phyloP scores from a whole-genome alignment of 257 asterid species.

The Fraxinus quadrangulata region DNA sequence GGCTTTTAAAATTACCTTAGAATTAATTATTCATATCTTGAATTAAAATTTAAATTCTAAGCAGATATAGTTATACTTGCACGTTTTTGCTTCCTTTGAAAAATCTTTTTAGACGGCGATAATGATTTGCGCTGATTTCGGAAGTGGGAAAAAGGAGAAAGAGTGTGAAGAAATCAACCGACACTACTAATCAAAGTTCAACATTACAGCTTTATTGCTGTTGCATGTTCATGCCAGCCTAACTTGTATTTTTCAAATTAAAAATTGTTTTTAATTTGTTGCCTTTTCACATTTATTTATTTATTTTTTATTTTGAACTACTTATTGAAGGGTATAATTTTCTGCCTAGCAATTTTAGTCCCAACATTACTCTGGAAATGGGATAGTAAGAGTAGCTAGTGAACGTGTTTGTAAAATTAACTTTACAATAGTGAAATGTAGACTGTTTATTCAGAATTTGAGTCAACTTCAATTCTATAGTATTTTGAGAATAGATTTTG shows the following conservation, averaged over 20 bases:
- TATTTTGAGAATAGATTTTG: too few relatives aligned
- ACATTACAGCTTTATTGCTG: background rate
- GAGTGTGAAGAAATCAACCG: constrained; percentile 31
- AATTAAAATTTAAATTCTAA: background rate
- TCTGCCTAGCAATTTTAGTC: too few relatives aligned
- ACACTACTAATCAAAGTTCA: background rate
- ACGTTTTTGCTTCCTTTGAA: background rate
- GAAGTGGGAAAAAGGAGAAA: constrained; percentile 14
- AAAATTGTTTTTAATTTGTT: too few relatives aligned
- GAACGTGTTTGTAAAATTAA: too few relatives aligned
- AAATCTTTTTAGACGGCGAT: background rate
- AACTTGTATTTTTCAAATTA: background rate
- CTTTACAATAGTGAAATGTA: too few relatives aligned
- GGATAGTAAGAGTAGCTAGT: too few relatives aligned
- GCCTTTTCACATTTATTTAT: background rate
- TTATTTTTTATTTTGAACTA: too few relatives aligned
- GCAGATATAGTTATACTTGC: background rate
- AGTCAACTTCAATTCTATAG: too few relatives aligned
- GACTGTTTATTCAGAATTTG: too few relatives aligned
- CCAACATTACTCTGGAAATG: too few relatives aligned
- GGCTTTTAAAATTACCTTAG: background rate
- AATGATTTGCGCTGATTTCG: constrained; percentile 45
- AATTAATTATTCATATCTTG: background rate
- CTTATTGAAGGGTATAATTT: too few relatives aligned
- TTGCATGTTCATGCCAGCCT: background rate